These are phyloP conservation scores for Chaetoceros tenuissimus DNA, from an alignment of 108 stramenopile genomes.

Conservation along the genomic window DNA sequence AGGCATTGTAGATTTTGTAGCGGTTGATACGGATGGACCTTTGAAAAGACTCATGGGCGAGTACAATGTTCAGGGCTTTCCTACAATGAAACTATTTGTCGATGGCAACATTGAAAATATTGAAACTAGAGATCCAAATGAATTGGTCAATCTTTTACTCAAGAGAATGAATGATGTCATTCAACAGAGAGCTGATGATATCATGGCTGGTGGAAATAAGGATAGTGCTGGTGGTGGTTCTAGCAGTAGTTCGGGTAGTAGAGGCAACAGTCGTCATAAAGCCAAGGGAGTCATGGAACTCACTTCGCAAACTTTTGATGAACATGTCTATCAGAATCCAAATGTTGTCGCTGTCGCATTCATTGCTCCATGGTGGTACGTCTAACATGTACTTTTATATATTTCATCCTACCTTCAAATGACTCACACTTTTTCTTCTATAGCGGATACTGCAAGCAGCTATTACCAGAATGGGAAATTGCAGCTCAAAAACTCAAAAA, in stretches of 20 bases:
- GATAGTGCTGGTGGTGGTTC: background rate
- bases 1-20: slow-evolving; percentile 18
- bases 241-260: background rate
- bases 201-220: background rate
- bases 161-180: slow-evolving; percentile 2
- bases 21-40: slow-evolving; percentile 11
- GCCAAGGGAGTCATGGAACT: slow-evolving; percentile 5
- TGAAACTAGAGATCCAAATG: slow-evolving; percentile 7
- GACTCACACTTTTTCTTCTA: slow-evolving; percentile 1
- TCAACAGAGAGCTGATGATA: background rate
- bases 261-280: background rate
- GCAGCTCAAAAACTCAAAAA: slow-evolving; percentile 18
- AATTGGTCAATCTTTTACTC: slow-evolving; percentile 9
- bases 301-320: slow-evolving; percentile 7
- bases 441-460: slow-evolving; percentile 23
- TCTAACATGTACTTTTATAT: background rate
- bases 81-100: slow-evolving; percentile 6
- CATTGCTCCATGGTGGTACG: slow-evolving; percentile 16
- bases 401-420: background rate
- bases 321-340: slow-evolving; percentile 22
- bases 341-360: slow-evolving; percentile 18
- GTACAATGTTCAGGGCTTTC: slow-evolving; percentile 4
- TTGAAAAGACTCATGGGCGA: slow-evolving; percentile 3
- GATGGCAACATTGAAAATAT: slow-evolving; percentile 5
- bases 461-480: slow-evolving; percentile 23